Conservation (phyloP, 352 stramenopile genomes). For the Thraustotheca clavata region DNA sequence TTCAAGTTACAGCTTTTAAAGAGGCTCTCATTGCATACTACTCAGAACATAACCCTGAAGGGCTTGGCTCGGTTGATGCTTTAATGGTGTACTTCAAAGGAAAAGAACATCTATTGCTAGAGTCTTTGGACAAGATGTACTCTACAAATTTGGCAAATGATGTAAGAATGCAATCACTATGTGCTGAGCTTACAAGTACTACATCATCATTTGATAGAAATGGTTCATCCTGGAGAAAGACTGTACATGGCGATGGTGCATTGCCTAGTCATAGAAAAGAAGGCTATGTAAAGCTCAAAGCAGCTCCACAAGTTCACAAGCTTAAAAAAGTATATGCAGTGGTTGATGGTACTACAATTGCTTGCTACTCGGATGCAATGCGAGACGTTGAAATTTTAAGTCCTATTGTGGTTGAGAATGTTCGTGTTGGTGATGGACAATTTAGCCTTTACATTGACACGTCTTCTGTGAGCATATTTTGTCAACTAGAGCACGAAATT, state of each 20-base stretch:
- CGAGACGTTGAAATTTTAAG: not conserved
- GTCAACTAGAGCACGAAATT: not conserved
- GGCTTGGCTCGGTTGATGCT: not conserved
- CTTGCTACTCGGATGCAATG: constrained; percentile 1
- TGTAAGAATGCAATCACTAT: constrained; percentile 25
- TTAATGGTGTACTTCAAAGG: constrained; percentile 17
- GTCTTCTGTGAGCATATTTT: not conserved
- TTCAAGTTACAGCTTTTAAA: constrained; percentile 13
- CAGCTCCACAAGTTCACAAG: not conserved
- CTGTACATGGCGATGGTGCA: constrained; percentile 29
- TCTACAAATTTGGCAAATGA: constrained; percentile 36
- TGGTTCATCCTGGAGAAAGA: constrained; percentile 19
- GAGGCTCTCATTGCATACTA: constrained; percentile 8
- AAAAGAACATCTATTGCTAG: constrained; percentile 41
- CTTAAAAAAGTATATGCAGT: constrained; percentile 13
- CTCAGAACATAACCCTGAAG: constrained; percentile 14
- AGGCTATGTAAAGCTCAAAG: constrained; percentile 35
- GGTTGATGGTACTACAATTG: not conserved
- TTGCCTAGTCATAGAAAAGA: constrained; percentile 39
- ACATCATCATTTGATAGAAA: not conserved
- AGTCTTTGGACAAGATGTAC: constrained; percentile 64
- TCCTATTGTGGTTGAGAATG: not conserved
- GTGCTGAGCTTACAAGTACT: constrained; percentile 18
- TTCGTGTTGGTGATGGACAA: constrained; percentile 11
- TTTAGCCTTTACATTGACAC: constrained; percentile 20